phyloP scores from a whole-genome alignment of 345 rosid genomes.

The Hibiscus trionum region DNA sequence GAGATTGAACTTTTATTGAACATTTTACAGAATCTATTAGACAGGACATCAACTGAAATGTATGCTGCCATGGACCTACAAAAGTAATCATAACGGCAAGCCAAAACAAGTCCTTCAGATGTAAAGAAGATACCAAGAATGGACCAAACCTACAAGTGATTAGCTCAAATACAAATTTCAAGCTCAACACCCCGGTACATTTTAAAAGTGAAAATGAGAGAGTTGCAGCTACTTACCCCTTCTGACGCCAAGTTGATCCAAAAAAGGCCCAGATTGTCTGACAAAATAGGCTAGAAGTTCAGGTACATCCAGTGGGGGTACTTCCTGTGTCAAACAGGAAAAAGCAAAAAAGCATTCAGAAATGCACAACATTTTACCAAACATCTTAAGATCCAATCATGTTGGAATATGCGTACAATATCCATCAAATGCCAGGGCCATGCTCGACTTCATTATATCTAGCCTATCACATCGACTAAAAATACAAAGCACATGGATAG shows the following conservation, averaged over 20 bases:
- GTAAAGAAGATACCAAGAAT: not conserved
- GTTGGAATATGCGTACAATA: not conserved
- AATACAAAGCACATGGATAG: not conserved
- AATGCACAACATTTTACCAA: not conserved
- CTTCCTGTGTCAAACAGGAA: constrained; percentile 40
- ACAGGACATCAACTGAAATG: not conserved
- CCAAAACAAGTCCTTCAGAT: not conserved
- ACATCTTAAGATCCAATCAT: not conserved
- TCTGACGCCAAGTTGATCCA: constrained; percentile 86
- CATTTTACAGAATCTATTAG: not conserved
- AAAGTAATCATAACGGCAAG: constrained; percentile 2
- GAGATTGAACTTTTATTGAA: not conserved
- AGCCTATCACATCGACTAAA: not conserved
- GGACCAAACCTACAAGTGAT: not conserved
- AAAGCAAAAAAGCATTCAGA: constrained; percentile 10
- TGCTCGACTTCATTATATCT: not conserved
- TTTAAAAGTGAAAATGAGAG: not conserved
- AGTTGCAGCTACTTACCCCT: constrained; percentile 38
- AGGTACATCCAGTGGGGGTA: constrained; percentile 74
- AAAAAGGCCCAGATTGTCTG: constrained; percentile 79
- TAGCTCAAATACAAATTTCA: not conserved
- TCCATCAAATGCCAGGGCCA: not conserved
- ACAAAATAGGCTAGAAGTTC: constrained; percentile 88
- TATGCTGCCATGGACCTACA: not conserved
- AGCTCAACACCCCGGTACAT: not conserved